Conservation (phyloP, 805 yeast species). For the Schwanniomyces pseudopolymorphus region DNA sequence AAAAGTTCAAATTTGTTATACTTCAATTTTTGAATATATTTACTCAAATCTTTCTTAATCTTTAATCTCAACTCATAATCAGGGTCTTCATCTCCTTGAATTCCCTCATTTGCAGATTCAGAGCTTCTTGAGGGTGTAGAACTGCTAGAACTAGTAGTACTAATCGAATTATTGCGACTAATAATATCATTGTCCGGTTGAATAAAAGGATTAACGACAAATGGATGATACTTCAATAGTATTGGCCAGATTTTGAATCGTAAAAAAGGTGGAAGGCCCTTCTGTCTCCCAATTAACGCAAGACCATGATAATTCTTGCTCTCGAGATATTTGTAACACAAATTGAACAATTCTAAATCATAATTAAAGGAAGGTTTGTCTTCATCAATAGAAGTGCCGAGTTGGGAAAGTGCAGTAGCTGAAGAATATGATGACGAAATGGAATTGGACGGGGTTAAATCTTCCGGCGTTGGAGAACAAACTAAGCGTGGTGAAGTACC, state of each 20-base stretch:
- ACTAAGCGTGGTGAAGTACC: not conserved
- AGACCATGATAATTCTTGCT: constrained; percentile 69
- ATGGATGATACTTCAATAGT: constrained; percentile 78
- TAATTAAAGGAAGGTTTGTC: constrained; percentile 29
- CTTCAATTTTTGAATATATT: constrained; percentile 54
- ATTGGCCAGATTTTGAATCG: constrained; percentile 85
- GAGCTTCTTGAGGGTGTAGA: not conserved
- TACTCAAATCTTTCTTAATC: constrained; percentile 57
- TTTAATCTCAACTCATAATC: constrained; percentile 20
- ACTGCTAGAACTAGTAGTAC: not conserved
- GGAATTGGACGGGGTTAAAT: not conserved
- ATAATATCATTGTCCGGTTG: constrained; percentile 51
- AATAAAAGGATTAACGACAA: constrained; percentile 72
- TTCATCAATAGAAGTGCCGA: constrained; percentile 4
- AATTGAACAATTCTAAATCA: constrained; percentile 47
- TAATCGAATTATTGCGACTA: constrained; percentile 13
- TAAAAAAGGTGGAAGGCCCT: constrained; percentile 82
- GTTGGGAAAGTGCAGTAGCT: not conserved
- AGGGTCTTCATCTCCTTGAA: not conserved
- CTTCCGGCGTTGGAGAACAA: not conserved
- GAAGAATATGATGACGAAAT: not conserved
- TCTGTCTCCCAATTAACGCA: constrained; percentile 76
- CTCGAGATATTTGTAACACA: constrained; percentile 55
- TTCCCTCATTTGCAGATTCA: not conserved
- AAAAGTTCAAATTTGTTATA: constrained; percentile 24